A percentile compares a stretch with the other conserved stretches of the same genome.
Evolutionary conservation across 1,284 basidiomycete genomes (phyloP).

Genomic region (Mycocalia duriaeana): DNA sequence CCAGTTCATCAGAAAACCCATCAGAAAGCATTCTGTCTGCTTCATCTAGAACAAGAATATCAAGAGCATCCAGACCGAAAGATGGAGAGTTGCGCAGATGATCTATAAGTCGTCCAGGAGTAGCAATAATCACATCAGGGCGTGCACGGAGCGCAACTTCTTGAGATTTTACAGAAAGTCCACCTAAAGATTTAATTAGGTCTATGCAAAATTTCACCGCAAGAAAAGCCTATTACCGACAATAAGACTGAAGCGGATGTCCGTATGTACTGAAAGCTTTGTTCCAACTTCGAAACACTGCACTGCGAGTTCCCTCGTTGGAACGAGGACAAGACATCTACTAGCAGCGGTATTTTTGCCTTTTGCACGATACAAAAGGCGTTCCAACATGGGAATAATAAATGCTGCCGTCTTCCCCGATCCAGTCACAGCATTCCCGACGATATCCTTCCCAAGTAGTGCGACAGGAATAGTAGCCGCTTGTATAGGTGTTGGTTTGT

Average conservation of each 20-base stretch:
- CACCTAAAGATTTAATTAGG: constrained; percentile 67
- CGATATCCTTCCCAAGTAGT: constrained; percentile 90
- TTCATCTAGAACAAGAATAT: constrained; percentile 94
- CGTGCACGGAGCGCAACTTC: constrained; percentile 80
- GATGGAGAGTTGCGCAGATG: constrained; percentile 94
- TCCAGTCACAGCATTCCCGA: constrained; percentile 92
- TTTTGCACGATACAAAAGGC: constrained; percentile 84
- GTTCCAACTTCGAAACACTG: constrained; percentile 91
- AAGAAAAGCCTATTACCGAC: constrained; percentile 58
- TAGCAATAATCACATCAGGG: constrained; percentile 92
- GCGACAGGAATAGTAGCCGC: constrained; percentile 89
- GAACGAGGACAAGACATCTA: constrained; percentile 89
- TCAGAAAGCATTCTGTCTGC: constrained; percentile 98
- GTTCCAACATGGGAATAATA: constrained; percentile 89
- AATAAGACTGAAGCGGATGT: constrained; percentile 83
- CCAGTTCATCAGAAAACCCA: constrained; percentile 93
- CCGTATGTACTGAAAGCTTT: constrained; percentile 82
- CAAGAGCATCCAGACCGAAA: constrained; percentile 90
- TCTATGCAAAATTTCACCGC: too few relatives aligned
- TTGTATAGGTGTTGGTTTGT: constrained; percentile 92
- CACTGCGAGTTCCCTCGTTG: constrained; percentile 90
- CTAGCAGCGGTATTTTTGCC: constrained; percentile 84
- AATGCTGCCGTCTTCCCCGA: constrained; percentile 98
- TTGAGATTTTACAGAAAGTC: constrained; percentile 88
- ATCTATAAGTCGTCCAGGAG: constrained; percentile 94